Conservation (phyloP, 2,329 filamentous ascomycete species). For the Aspergillus sclerotialis region DNA sequence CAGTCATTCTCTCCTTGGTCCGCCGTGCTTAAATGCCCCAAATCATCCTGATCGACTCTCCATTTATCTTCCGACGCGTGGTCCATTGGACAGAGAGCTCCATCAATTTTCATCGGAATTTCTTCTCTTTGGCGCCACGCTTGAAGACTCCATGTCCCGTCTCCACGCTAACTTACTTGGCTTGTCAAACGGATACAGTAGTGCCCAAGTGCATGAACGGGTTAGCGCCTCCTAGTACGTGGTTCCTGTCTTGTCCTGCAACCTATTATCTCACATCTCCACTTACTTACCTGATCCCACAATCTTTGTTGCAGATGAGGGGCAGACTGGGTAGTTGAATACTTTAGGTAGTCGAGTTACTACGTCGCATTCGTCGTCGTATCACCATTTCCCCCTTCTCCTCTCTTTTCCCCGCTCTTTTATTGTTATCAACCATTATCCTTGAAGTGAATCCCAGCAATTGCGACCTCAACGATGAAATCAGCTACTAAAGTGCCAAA, state of each 20-base stretch:
- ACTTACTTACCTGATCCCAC: neutral
- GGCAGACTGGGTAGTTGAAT: too few species aligned
- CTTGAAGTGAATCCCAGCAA: constrained; percentile 1
- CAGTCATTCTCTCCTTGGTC: neutral
- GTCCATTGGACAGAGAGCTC: neutral
- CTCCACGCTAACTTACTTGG: too few species aligned
- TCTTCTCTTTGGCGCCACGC: neutral
- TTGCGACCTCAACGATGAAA: constrained; percentile 18
- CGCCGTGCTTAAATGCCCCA: neutral
- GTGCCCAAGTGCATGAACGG: too few species aligned
- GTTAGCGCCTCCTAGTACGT: neutral
- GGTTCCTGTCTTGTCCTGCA: neutral
- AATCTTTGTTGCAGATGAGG: neutral
- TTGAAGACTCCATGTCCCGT: too few species aligned
- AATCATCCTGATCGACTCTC: too few species aligned
- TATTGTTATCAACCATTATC: neutral
- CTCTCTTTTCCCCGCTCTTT: neutral
- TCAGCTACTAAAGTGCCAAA: constrained; percentile 18
- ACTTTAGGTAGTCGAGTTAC: neutral
- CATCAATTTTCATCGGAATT: neutral
- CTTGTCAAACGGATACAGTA: too few species aligned
- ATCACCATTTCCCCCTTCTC: neutral
- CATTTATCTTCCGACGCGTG: neutral
- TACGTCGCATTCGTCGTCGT: neutral
- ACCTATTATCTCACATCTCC: neutral